phyloP scores from a whole-genome alignment of 2,329 filamentous ascomycete genomes.

The Epichloe bromicola region DNA sequence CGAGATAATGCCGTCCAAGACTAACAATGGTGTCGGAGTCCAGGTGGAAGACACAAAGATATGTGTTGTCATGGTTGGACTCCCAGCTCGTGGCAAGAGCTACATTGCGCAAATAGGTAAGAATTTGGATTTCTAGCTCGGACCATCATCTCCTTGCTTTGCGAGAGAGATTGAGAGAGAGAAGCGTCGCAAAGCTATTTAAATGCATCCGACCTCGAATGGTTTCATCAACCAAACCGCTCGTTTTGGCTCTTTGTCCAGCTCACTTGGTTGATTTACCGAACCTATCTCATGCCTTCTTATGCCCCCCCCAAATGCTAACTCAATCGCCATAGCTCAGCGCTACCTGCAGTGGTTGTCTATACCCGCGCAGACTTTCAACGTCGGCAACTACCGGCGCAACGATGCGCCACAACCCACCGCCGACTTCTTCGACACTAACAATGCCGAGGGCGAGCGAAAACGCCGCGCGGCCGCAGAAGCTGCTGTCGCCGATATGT shows the following conservation, averaged over 20 bases:
- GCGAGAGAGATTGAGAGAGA: too few relatives aligned
- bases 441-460: constrained; percentile 81
- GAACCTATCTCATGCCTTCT: not conserved
- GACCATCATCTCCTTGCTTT: too few relatives aligned
- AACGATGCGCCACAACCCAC: constrained; percentile 78
- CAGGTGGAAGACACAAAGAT: constrained; percentile 94
- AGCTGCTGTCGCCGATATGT: constrained; percentile 86
- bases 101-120: constrained; percentile 93
- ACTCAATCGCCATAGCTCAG: constrained; percentile 44
- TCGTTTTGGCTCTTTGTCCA: not conserved
- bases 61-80: constrained; percentile 96
- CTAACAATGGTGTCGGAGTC: constrained; percentile 55
- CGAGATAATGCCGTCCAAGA: constrained; percentile 29
- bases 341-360: constrained; percentile 96
- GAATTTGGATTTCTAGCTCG: constrained; percentile 8
- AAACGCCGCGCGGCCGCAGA: constrained; percentile 80
- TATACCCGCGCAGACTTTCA: constrained; percentile 88
- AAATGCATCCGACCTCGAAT: not conserved
- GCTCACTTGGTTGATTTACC: not conserved
- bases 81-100: constrained; percentile 92
- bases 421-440: constrained; percentile 89
- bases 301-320: not conserved
- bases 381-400: constrained; percentile 91
- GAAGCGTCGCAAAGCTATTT: too few relatives aligned
- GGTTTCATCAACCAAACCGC: not conserved